A percentile compares a stretch with the other conserved stretches of the same genome.
Conservation (phyloP, 176 grass and related monocot genomes). For the Cymbopogon citratus region DNA sequence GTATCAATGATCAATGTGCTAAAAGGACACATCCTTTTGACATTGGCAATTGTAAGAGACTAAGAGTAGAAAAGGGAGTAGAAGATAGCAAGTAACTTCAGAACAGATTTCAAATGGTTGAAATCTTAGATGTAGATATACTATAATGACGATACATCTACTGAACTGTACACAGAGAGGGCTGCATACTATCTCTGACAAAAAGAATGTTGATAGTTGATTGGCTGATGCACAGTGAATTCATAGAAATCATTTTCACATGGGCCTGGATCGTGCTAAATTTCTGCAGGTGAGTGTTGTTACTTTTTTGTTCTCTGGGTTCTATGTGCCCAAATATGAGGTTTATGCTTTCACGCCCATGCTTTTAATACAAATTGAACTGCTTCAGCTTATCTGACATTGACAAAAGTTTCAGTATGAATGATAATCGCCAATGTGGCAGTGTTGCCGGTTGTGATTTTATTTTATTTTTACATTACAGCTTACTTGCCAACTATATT, state of each 20-base stretch:
- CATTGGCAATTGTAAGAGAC: neutral
- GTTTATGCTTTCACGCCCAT: neutral
- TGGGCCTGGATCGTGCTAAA: neutral
- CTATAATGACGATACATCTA: too few species aligned
- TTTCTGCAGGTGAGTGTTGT: neutral
- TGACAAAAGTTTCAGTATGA: neutral
- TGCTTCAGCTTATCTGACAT: neutral
- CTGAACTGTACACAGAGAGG: neutral
- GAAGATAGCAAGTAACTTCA: neutral
- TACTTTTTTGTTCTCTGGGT: neutral
- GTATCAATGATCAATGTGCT: constrained; percentile 1
- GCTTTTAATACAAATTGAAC: neutral
- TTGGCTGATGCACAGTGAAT: neutral
- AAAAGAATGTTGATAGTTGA: neutral
- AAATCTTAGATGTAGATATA: constrained; percentile 8
- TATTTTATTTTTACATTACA: neutral
- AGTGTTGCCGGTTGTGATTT: neutral
- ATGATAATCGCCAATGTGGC: neutral
- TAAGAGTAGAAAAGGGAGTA: neutral
- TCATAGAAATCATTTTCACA: constrained; percentile 1
- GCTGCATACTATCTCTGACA: neutral
- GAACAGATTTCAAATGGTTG: constrained; percentile 19
- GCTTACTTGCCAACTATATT: neutral
- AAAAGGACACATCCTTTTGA: constrained; percentile 9
- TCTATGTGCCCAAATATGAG: neutral